These are phyloP conservation scores for Sclerotinia borealis DNA, from an alignment of 2,329 filamentous ascomycete species.

Conservation along the genomic window DNA sequence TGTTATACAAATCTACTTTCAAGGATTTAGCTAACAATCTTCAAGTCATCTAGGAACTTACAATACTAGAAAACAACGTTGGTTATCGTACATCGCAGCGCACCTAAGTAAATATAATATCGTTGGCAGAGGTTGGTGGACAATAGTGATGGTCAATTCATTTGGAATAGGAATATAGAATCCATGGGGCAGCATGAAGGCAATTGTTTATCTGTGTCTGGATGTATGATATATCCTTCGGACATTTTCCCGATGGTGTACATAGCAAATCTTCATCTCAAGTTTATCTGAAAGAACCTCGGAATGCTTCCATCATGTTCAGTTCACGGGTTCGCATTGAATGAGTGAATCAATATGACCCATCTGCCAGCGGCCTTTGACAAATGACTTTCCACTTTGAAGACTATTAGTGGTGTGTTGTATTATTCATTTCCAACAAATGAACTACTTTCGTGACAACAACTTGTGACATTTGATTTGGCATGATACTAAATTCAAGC, in stretches of 20 bases:
- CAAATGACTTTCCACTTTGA: neutral
- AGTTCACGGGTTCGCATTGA: neutral
- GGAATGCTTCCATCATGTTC: neutral
- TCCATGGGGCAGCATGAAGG: neutral
- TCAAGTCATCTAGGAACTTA: neutral
- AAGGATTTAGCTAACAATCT: conserved; percentile 4
- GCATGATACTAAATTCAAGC: neutral
- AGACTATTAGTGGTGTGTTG: conserved; percentile 6
- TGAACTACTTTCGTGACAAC: neutral
- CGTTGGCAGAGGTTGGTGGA: neutral
- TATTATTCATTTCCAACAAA: conserved; percentile 2
- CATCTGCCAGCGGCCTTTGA: neutral
- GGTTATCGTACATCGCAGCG: neutral
- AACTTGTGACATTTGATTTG: conserved; percentile 1
- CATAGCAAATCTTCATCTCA: neutral
- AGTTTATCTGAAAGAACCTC: neutral
- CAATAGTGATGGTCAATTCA: neutral
- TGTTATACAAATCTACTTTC: neutral
- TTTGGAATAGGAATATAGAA: neutral
- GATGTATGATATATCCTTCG: neutral
- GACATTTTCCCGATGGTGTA: neutral
- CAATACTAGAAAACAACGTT: neutral
- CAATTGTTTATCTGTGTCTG: neutral
- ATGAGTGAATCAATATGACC: neutral
- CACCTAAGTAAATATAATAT: neutral